These are phyloP conservation scores for Psilocybe mexicana DNA, from an alignment of 1,284 basidiomycete genomes.

Conservation along the genomic window DNA sequence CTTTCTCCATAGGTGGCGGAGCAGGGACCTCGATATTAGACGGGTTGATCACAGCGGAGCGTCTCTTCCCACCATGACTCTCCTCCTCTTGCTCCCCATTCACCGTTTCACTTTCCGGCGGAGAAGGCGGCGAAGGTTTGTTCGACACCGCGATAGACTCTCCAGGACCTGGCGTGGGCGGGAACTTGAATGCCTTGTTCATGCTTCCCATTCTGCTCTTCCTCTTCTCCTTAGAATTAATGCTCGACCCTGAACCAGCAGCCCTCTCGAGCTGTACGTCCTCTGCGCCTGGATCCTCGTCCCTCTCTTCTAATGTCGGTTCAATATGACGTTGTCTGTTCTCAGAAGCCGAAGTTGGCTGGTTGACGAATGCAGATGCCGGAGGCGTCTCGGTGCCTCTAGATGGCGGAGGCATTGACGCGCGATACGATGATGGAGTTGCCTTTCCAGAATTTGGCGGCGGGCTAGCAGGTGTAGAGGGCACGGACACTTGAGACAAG, in stretches of 20 bases:
- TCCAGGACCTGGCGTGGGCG: slow-evolving; percentile 30
- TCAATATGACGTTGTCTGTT: slow-evolving; percentile 35
- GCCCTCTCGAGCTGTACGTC: slow-evolving; percentile 26
- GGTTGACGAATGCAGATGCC: slow-evolving; percentile 42
- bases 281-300: slow-evolving; percentile 32
- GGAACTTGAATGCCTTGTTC: slow-evolving; percentile 79
- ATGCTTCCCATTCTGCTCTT: slow-evolving; percentile 61
- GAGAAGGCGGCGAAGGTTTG: slow-evolving; percentile 14
- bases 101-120: background rate
- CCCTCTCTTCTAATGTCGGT: slow-evolving; percentile 52
- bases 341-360: slow-evolving; percentile 29
- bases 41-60: slow-evolving; percentile 46
- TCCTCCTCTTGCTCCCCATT: slow-evolving; percentile 18
- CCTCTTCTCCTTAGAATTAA: slow-evolving; percentile 34
- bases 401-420: slow-evolving; percentile 61
- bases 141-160: slow-evolving; percentile 25
- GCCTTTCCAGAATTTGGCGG: slow-evolving; percentile 22
- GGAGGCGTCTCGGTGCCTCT: slow-evolving; percentile 39
- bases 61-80: slow-evolving; percentile 15
- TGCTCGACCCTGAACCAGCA: slow-evolving; percentile 18
- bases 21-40: slow-evolving; percentile 73
- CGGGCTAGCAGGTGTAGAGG: slow-evolving; percentile 41
- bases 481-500: slow-evolving; percentile 68
- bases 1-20: slow-evolving; percentile 76
- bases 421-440: slow-evolving; percentile 43